Conservation (phyloP, 169 alveolate species). For the Eimeria acervulina region DNA sequence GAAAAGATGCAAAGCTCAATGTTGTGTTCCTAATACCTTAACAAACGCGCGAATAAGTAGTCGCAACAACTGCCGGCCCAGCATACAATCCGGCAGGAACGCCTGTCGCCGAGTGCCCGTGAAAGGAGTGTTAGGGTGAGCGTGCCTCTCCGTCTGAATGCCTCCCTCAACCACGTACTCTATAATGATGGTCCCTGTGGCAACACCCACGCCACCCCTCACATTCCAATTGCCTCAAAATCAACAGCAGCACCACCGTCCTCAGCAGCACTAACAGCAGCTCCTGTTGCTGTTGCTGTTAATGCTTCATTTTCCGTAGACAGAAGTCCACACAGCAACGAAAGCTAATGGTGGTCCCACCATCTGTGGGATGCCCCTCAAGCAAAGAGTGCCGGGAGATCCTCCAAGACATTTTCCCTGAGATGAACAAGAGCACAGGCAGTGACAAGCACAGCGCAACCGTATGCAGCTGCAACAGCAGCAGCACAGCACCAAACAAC, state of each 20-base stretch:
- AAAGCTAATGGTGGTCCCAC: background rate
- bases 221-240: slow-evolving; percentile 17
- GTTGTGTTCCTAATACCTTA: slow-evolving; percentile 77
- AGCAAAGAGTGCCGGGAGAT: slow-evolving; percentile 24
- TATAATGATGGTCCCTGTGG: slow-evolving; percentile 75
- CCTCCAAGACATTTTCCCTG: slow-evolving; percentile 64
- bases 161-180: slow-evolving; percentile 68
- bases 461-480: background rate
- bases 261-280: background rate
- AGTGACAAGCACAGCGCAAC: background rate
- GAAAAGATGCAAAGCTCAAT: background rate
- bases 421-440: background rate
- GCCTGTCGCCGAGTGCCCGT: slow-evolving; percentile 93
- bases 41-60: slow-evolving; percentile 91
- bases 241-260: background rate
- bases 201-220: background rate
- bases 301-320: too few relatives aligned
- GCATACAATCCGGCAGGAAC: slow-evolving; percentile 92
- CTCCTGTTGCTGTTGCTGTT: too few relatives aligned
- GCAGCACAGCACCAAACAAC: background rate
- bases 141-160: slow-evolving; percentile 79
- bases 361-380: slow-evolving; percentile 24
- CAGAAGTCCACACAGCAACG: background rate
- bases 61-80: slow-evolving; percentile 90
- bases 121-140: slow-evolving; percentile 74